Evolutionary conservation across 2,329 filamentous ascomycete species (phyloP).

Genomic region (Ascochyta clinopodiicola): DNA sequence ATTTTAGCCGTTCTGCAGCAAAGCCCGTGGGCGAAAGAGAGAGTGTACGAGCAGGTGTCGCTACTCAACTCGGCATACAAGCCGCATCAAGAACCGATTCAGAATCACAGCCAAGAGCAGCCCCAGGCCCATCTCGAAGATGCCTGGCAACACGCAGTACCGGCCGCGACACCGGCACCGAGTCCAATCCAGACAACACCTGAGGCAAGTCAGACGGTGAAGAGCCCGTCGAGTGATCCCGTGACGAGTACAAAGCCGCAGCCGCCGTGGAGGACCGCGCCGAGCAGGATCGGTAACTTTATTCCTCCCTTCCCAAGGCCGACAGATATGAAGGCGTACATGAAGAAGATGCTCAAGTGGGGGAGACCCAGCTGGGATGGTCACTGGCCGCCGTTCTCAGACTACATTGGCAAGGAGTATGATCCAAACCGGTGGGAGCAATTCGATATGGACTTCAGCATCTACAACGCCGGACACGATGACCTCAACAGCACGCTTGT

Average conservation of each 20-base stretch:
- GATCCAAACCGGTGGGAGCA: constrained; percentile 58
- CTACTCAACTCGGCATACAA: constrained; percentile 23
- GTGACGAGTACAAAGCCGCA: constrained; percentile 18
- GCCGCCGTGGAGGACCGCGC: constrained; percentile 36
- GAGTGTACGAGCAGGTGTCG: constrained; percentile 37
- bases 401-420: constrained; percentile 52
- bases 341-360: constrained; percentile 54
- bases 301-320: constrained; percentile 26
- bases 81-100: constrained; percentile 22
- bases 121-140: constrained; percentile 27
- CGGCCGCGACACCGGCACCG: constrained; percentile 7
- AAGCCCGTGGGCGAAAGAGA: constrained; percentile 35
- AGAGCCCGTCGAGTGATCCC: constrained; percentile 12
- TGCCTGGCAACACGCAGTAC: constrained; percentile 30
- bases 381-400: constrained; percentile 55
- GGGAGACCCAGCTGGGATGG: constrained; percentile 44
- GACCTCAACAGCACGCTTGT: constrained; percentile 34
- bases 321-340: constrained; percentile 43
- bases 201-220: constrained; percentile 1
- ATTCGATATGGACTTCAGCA: constrained; percentile 49
- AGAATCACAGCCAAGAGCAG: constrained; percentile 16
- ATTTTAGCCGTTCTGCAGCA: constrained; percentile 38
- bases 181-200: not conserved
- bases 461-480: constrained; percentile 47
- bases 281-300: constrained; percentile 22